Base-by-base conservation (phyloP, 2,329 filamentous ascomycete species). In the Alternaria burnsii region DNA sequence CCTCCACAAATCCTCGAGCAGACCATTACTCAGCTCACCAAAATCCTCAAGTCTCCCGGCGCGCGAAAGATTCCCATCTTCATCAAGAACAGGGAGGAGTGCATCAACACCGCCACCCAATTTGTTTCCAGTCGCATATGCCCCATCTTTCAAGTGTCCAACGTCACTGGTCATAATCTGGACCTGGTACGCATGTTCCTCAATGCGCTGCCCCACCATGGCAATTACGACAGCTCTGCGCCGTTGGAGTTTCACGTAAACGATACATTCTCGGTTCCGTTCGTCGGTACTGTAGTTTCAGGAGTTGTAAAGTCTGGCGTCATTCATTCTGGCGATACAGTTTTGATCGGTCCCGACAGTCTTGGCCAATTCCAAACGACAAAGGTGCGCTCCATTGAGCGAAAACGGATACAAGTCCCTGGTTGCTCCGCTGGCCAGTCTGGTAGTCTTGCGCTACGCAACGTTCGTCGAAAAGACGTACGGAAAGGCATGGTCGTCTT, bases 401-500 rank as follows among this genome's bases (percentile, higher is more conserved):
- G 95, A 18, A 98, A 98, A 84, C 87, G 95, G 20, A 94, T 98
- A 67, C 85, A 88, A 24, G 94, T 97, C 0, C 93, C 93, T 0
- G 92, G 90, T 1, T 94, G 93, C 34, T 92, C 91, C 12, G 95
- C 95, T 0, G 95, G 95, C 0, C 95, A 99, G 79, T 96, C 92
- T 28, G 95, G 92, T 0, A 95, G 91, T 9, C 96, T 99, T 73
- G 94, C 95, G 0, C 79, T 99, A 54, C 94, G 95, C 68, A 90
- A 93, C 64, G 86, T 98, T 3, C 88, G 93, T 50, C 85, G 94
- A 42, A 97, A 94, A 78, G 94, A 98, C 68, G 94, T 99, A 0
- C 87, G 95, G 12, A 99, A 99, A 82, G 95, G 95, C 30, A 98
- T 98, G 94, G 95, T 99, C 1, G 93, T 98, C 5, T 83, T 99